Percentiles rank a stretch among this genome's conserved stretches.
Conservation (phyloP, 768 basidiomycete genomes). For the Tremella fuciformis region DNA sequence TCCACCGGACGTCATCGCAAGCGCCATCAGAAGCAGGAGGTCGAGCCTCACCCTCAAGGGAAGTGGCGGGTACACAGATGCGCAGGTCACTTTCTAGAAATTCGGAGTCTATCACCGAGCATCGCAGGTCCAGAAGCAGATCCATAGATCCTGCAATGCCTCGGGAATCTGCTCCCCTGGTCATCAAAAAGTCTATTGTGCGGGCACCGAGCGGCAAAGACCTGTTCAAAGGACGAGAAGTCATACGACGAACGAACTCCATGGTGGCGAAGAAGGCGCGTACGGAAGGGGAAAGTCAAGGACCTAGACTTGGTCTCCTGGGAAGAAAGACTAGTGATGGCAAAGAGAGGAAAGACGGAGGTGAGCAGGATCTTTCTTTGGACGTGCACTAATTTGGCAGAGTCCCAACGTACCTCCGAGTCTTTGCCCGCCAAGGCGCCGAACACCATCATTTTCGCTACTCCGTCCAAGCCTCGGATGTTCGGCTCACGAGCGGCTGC, state of each 20-base stretch:
- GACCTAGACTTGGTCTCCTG: slow-evolving; percentile 22
- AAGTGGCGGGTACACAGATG: background rate
- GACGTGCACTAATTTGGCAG: background rate
- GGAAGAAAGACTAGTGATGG: slow-evolving; percentile 37
- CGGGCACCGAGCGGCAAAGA: slow-evolving; percentile 40
- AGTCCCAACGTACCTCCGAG: background rate
- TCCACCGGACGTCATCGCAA: background rate
- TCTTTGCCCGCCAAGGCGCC: slow-evolving; percentile 1
- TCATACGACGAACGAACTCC: slow-evolving; percentile 39
- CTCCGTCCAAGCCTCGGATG: slow-evolving; percentile 41
- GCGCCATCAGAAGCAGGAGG: background rate
- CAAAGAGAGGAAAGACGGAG: slow-evolving; percentile 5
- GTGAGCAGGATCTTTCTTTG: slow-evolving; percentile 3
- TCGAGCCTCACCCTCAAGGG: background rate
- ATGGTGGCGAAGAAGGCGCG: slow-evolving; percentile 14
- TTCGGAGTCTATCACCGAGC: slow-evolving; percentile 4
- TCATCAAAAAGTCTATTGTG: slow-evolving; percentile 18
- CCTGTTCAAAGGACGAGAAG: slow-evolving; percentile 47
- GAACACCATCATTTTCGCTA: slow-evolving; percentile 41
- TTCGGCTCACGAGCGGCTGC: slow-evolving; percentile 6
- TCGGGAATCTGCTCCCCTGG: background rate
- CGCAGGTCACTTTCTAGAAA: slow-evolving; percentile 8
- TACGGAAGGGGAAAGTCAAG: slow-evolving; percentile 13
- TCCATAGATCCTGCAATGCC: slow-evolving; percentile 13
- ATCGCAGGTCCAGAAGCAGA: slow-evolving; percentile 13